These are phyloP conservation scores for Omphalea diandra DNA, from an alignment of 441 rosid species.

Conservation along the genomic window DNA sequence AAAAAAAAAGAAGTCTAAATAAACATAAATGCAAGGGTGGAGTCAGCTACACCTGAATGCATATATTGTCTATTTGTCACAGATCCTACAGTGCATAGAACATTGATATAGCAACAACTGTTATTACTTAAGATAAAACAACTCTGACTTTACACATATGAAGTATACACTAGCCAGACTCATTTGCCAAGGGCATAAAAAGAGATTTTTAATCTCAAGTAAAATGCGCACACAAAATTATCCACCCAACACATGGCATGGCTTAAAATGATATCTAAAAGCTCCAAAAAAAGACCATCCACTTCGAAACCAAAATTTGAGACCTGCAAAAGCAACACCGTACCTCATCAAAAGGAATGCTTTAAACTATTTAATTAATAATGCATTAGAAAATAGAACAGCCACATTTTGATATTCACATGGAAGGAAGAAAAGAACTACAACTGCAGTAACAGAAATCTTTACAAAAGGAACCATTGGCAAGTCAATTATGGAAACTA, in stretches of 20 bases:
- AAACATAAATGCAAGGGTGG: no score
- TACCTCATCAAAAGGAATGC: neutral
- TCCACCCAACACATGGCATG: neutral
- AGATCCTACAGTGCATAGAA: neutral
- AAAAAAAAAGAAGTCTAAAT: no score
- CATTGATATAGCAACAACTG: neutral
- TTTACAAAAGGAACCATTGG: neutral
- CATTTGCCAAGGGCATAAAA: neutral
- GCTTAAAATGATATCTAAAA: neutral
- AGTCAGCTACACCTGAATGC: neutral
- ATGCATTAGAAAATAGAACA: neutral
- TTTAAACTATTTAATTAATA: neutral
- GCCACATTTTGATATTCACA: neutral
- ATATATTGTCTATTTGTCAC: neutral
- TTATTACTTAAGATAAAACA: neutral
- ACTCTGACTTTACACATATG: neutral
- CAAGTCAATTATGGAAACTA: neutral
- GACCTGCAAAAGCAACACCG: conserved; percentile 10
- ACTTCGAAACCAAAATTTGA: conserved; percentile 1
- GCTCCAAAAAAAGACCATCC: neutral
- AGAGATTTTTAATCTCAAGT: neutral
- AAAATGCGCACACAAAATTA: neutral
- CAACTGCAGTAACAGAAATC: neutral
- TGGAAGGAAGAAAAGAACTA: neutral
- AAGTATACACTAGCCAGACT: conserved; percentile 10